phyloP scores from a whole-genome alignment of 2,329 filamentous ascomycete genomes.

The Colletotrichum shisoi region DNA sequence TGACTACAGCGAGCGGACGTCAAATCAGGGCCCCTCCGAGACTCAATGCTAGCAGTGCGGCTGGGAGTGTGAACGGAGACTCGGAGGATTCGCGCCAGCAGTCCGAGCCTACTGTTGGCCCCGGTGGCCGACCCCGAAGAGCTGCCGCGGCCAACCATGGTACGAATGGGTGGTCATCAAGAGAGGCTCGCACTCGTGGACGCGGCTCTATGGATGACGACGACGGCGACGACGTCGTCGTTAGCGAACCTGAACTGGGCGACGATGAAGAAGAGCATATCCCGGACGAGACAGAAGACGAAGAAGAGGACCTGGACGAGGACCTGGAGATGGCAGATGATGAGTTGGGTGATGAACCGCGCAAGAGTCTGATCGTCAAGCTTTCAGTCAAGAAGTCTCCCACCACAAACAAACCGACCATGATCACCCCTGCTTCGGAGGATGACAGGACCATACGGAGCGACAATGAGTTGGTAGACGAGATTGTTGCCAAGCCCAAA shows the following conservation, averaged over 20 bases:
- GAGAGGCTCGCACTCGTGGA: constrained; percentile 46
- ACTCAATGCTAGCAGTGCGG: constrained; percentile 64
- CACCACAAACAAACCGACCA: constrained; percentile 39
- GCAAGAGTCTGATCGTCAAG: constrained; percentile 76
- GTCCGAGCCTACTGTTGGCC: constrained; percentile 50
- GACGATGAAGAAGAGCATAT: constrained; percentile 78
- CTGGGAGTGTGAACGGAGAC: constrained; percentile 58
- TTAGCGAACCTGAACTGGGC: constrained; percentile 76
- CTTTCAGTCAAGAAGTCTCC: constrained; percentile 62
- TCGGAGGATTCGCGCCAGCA: constrained; percentile 46
- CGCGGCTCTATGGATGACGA: constrained; percentile 64
- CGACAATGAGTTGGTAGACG: constrained; percentile 13
- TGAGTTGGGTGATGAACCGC: constrained; percentile 56
- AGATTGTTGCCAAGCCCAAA: constrained; percentile 27
- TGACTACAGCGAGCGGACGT: constrained; percentile 84
- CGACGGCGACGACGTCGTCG: constrained; percentile 68
- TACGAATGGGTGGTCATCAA: constrained; percentile 57
- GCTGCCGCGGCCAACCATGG: constrained; percentile 60
- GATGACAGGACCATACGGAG: constrained; percentile 4
- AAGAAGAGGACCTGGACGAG: constrained; percentile 67
- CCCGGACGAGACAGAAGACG: constrained; percentile 66
- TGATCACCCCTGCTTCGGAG: constrained; percentile 26
- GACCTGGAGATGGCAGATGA: constrained; percentile 65
- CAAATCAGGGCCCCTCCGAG: constrained; percentile 77
- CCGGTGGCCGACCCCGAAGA: constrained; percentile 59